Evolutionary conservation across 768 basidiomycete species (phyloP), one percentile per base, ranked within the genome.

Genomic region (Mycena filopes): DNA sequence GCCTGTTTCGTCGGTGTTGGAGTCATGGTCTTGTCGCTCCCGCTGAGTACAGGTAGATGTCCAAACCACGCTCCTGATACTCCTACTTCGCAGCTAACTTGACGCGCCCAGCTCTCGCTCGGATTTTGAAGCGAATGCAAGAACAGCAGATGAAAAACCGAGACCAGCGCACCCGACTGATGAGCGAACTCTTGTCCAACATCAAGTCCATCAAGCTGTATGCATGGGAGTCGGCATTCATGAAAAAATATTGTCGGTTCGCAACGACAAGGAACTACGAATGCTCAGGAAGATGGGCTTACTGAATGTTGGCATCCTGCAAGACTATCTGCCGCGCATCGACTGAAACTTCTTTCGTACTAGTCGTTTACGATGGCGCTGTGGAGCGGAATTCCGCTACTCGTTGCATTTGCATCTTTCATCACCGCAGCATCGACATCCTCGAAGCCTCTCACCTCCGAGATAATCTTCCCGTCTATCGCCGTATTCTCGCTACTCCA

Each of bases 381-480:
- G 13, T 93, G 91, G 91, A 80, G 76, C 48, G 89, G 90, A 49
- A 87, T 91, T 59, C 92, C 90, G 0, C 65, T 93, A 16, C 79
- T 94, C 4, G 93, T 94, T 7, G 91, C 91, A 15, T 92, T 95
- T 75, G 89, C 91, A 71, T 94, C 93, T 0, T 92, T 96, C 69
- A 89, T 92, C 9, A 84, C 85, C 0, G 92, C 92, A 9, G 88
- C 93, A 0, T 71, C 82, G 20, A 83, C 84, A 2, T 88, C 89
- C 5, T 76, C 83, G 1, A 83, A 75, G 29, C 93, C 95, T 4
- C 77, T 99, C 2, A 98, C 97, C 0, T 87, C 92, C 0, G 96
- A 98, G 66, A 80, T 95, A 54, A 96, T 98, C 67, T 99, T 99
- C 84, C 97, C 97, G n/a, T 89, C 94, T 0, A 95, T 99, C 66